Percentiles rank a stretch among this genome's conserved stretches.
These are phyloP conservation scores for Puccinia horiana DNA, from an alignment of 1,284 basidiomycete genomes.

Conservation along the genomic window DNA sequence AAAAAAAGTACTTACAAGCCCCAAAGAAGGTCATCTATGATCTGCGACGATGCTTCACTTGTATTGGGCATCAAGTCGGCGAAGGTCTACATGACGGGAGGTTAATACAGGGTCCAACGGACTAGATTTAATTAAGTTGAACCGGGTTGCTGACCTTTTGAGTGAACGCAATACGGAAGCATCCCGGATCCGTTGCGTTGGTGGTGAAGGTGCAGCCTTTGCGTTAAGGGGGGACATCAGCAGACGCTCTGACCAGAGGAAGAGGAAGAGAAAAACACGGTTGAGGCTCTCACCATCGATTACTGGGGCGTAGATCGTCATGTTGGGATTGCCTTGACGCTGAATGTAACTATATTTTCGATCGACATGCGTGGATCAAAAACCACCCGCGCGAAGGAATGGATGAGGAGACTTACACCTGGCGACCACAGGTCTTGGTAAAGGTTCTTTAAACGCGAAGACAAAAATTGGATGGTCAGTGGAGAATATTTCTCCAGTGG, in stretches of 20 bases:
- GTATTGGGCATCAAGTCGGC: background rate
- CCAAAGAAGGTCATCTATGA: background rate
- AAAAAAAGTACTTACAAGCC: constrained; percentile 6
- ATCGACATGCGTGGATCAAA: background rate
- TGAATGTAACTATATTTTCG: constrained; percentile 5
- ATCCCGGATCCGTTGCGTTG: background rate
- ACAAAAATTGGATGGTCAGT: background rate
- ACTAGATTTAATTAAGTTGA: background rate
- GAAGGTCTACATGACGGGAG: constrained; percentile 6
- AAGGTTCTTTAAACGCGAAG: background rate
- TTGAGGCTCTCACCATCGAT: constrained; percentile 17
- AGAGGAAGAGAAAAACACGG: background rate
- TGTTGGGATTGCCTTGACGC: background rate
- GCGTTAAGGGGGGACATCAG: background rate
- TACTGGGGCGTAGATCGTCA: background rate
- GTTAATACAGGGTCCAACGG: background rate
- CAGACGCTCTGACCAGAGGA: background rate
- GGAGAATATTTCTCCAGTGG: background rate
- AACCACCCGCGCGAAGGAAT: background rate
- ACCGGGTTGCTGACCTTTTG: background rate
- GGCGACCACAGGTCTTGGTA: background rate
- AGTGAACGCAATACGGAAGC: constrained; percentile 5
- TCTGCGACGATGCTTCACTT: background rate
- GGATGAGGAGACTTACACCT: background rate
- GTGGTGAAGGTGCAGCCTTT: background rate